Evolutionary conservation across 2,329 filamentous ascomycete genomes (phyloP), one percentile per base, ranked within the genome.

Genomic region (Fusarium mexicanum): DNA sequence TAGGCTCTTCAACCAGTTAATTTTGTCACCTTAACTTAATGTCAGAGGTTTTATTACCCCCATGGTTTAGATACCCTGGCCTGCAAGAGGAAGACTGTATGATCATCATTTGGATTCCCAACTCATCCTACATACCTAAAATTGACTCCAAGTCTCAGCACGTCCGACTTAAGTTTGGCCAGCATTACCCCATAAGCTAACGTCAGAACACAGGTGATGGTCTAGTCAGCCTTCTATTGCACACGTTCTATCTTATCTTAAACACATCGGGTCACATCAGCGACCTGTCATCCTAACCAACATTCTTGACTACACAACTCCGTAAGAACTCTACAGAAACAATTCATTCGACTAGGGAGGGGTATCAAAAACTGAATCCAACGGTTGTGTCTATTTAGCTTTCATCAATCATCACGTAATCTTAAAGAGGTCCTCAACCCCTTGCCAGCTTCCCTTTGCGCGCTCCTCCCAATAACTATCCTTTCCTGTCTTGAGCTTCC

Each of bases 391-490:
- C 67, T 66, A 60, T 62, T 58, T 55, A 24, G 22, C 11, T 44
- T 47, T 61, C 68, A 38, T 76, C 78, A 81, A 66, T 70, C 51
- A 33, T 67, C 43, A 63, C 22, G 76, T 71, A 61, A 74, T 54
- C 58, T 63, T 70, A 43, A 89, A 91, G 60, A 91, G 84, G 53
- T 88, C 83, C 72, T 86, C 84, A 40, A 90, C 81, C 10, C 87
- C 87, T 8, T 79, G 81, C 94, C 94, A 98, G 64, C 86, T 86
- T 3, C 91, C 91, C 73, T 85, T 89, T 6, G 86, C 88, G 69
- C 96, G 89, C 83, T 94, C 92, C 80, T 98, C 95, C 96, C 96
- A 99, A 83, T 99, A 99, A 14, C 94, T 92, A 24, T 97, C 94
- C 83, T 92, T 95, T 26, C 95, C 94, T 6, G 86, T 86, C 85